Base-by-base conservation (phyloP, 352 stramenopile genomes). In the Pythium periplocum region DNA sequence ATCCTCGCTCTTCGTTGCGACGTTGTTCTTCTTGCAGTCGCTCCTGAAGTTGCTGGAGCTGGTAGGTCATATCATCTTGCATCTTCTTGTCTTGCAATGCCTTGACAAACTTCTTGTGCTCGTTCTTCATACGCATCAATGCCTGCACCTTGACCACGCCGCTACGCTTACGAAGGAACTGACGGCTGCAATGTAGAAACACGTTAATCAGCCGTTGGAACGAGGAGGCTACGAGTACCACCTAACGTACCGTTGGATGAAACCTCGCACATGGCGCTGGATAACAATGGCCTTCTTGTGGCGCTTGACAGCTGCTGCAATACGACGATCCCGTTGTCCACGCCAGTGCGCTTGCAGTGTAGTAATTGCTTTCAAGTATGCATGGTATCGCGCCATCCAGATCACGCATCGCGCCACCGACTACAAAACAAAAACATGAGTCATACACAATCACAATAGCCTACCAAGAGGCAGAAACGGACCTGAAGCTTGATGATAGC, bases 51-150 rank as follows among this genome's bases (percentile, higher is more conserved):
- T 83, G 81, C 30, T 90, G 56, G 10, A 95, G 63, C 54, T 95
- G 85, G 61, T 87, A 93, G 42, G 75, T 68, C 85, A 95, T 95
- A 57, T 95, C 81, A 39, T 82, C 83, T 58, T 95, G 78, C 49
- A 86, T 62, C 59, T 88, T 87, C 62, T 92, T 79, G 40, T 95
- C 83, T 35, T 91, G 64, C 8, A 90, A 68, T 30, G 71, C 79
- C 40, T 76, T 79, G 4, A 86, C 57, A 55, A 83, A 95, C 66
- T 93, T 93, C 5, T 78, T 73, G 2, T 80, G 73, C 59, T 86
- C 73, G 40, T 92, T 80, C 52, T 78, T 86, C 85, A 95, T 95
- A 45, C 85, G 80, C 48, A 87, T 76, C 38, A 88, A 61, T 3
- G 85, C 64, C 54, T 95, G 85, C 6, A 69, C 51, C 5, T 44